These are phyloP conservation scores for Penicillium fimorum DNA, from an alignment of 495 filamentous ascomycete species.

Conservation along the genomic window DNA sequence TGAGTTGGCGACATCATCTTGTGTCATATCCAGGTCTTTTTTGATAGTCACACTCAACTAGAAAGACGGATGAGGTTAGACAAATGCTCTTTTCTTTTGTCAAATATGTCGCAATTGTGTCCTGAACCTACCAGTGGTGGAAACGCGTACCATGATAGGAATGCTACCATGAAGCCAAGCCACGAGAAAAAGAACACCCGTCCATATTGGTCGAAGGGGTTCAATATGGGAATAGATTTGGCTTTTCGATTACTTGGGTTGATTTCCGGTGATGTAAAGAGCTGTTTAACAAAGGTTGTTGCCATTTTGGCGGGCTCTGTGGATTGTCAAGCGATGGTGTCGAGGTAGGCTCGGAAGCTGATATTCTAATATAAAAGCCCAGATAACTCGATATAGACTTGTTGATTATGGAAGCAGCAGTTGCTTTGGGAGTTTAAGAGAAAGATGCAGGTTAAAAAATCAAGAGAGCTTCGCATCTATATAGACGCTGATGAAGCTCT, in stretches of 20 bases:
- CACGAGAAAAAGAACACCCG: conserved; percentile 93
- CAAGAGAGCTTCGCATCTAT: conserved; percentile 7
- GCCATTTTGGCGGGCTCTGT: conserved; percentile 14
- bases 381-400: background rate
- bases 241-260: conserved; percentile 83
- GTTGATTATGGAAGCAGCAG: background rate
- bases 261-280: conserved; percentile 43
- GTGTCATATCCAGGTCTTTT: conserved; percentile 69
- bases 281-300: conserved; percentile 25
- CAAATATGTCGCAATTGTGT: background rate
- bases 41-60: conserved; percentile 75
- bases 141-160: conserved; percentile 86
- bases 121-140: conserved; percentile 67
- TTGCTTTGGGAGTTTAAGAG: background rate
- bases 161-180: conserved; percentile 93
- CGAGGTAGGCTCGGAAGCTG: background rate
- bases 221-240: conserved; percentile 74
- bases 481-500: conserved; percentile 1
- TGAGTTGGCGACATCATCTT: conserved; percentile 78
- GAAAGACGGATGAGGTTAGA: conserved; percentile 2
- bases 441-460: background rate
- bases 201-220: conserved; percentile 78
- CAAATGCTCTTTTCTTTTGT: background rate
- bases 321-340: background rate
- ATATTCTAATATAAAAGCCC: background rate